Evolutionary conservation across 441 rosid genomes (phyloP).

Genomic region (Raphanus hybrid): DNA sequence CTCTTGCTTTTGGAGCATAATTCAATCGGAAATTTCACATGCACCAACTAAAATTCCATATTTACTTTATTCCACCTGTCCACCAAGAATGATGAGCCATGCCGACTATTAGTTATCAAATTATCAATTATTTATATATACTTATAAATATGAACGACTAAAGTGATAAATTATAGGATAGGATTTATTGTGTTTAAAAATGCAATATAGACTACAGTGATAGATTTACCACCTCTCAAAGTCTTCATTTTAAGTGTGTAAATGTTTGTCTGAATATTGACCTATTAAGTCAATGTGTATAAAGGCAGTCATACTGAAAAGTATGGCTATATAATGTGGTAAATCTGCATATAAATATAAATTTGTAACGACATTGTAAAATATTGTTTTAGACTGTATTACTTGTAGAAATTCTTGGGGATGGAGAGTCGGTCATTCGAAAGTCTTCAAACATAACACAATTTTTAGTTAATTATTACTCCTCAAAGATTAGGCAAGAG

Average conservation of each 20-base stretch:
- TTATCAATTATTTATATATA: neutral
- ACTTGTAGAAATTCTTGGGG: neutral
- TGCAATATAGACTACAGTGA: neutral
- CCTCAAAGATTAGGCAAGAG: neutral
- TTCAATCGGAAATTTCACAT: slow-evolving; percentile 32
- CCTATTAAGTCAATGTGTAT: neutral
- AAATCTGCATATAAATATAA: neutral
- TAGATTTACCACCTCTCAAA: neutral
- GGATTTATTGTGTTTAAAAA: no score
- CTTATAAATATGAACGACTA: neutral
- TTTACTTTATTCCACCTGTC: slow-evolving; percentile 33
- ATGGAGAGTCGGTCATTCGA: neutral
- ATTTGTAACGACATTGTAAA: neutral
- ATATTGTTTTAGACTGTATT: neutral
- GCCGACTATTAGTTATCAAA: neutral
- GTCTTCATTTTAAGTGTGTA: neutral
- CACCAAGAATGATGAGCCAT: slow-evolving; percentile 23
- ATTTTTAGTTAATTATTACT: neutral
- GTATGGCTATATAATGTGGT: neutral
- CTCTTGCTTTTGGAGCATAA: slow-evolving; percentile 31
- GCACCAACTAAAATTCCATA: slow-evolving; percentile 33
- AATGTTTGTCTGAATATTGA: neutral
- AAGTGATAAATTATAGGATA: neutral
- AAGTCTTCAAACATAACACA: slow-evolving; percentile 1
- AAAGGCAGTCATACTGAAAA: neutral